Evolutionary conservation across 2,329 filamentous ascomycete species (phyloP).

Genomic region (Colletotrichum lentis): DNA sequence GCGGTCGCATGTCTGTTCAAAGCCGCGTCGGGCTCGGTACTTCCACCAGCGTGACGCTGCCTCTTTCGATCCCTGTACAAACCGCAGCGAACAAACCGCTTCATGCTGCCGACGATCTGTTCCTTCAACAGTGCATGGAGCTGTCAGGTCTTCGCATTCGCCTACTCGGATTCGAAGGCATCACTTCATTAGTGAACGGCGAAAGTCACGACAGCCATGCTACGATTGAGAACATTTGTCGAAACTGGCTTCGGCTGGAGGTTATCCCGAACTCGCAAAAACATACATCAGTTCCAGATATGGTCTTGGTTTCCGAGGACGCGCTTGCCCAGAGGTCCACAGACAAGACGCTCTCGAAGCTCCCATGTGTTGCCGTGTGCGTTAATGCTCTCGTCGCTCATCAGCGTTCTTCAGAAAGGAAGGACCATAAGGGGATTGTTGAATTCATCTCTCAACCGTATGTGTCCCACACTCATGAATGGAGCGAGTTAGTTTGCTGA

Average conservation of each 20-base stretch:
- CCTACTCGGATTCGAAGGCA: background rate
- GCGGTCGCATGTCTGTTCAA: conserved; percentile 65
- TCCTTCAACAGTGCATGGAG: conserved; percentile 37
- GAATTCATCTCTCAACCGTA: conserved; percentile 51
- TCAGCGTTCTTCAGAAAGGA: conserved; percentile 36
- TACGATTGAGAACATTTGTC: conserved; percentile 33
- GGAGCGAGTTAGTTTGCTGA: too few relatives aligned
- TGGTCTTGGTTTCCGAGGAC: background rate
- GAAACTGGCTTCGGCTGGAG: background rate
- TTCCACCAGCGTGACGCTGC: conserved; percentile 46
- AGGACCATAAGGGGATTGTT: conserved; percentile 40
- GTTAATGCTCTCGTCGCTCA: conserved; percentile 44
- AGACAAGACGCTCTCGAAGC: background rate
- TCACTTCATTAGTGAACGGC: background rate
- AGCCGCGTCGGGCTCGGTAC: conserved; percentile 52
- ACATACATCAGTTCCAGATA: background rate
- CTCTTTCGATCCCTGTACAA: conserved; percentile 33
- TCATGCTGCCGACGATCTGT: conserved; percentile 10
- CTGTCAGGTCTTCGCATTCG: background rate
- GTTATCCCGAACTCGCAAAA: background rate
- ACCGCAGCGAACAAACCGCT: background rate
- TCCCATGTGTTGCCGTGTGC: conserved; percentile 44
- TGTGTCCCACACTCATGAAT: conserved; percentile 31
- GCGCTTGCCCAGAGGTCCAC: background rate
- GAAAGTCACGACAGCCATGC: background rate